Base-by-base conservation (phyloP, 352 stramenopile species). In the Globisporangium echinulatum region DNA sequence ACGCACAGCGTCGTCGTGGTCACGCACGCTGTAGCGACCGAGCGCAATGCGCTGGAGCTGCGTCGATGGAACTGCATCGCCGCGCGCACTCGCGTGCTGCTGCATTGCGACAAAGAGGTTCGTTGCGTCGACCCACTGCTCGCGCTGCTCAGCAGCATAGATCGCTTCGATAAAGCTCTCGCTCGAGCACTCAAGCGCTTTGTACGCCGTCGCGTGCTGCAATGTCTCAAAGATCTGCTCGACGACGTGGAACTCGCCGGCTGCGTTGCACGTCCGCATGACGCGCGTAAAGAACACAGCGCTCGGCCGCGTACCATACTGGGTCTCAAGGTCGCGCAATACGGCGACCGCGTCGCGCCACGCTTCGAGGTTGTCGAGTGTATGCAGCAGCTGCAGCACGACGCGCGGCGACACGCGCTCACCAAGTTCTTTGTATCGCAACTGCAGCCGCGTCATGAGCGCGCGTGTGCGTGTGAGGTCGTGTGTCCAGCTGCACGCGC, bases 61-160 rank as follows among this genome's bases (percentile, higher is more conserved):
- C 5, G 71, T 53, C 7, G 70, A 65, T 10, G 70, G 65, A 15
- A 89, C 77, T 13, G 11, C 7, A 3, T 88, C 79, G 39, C 89
- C 82, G 7, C 64, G 64, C 44, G 59, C 54, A 38, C 66, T 87
- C 43, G 68, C 79, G 3, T 82, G 76, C 25, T 87, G 67, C 17
- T 87, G 69, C 83, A 93, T 93, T 52, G 87, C 73, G 17, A 91
- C 69, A 47, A 93, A 93, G 38, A 86, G 44, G 54, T 87, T 69
- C 19, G 79, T 89, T 19, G 83, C 83, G 17, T 61, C 51, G 8
- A 79, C 70, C 83, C 83, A 93, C n/a, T 87, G 66, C 11, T 85
- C 78, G 19, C 63, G 66, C 58, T 90, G 70, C 57, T 93, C 81
- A 10, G 82, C 66, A 3, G 83, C 77, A 37, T 76, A 87, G 59